These are phyloP conservation scores for Cyathus striatus DNA, from an alignment of 768 basidiomycete genomes.

Conservation along the genomic window DNA sequence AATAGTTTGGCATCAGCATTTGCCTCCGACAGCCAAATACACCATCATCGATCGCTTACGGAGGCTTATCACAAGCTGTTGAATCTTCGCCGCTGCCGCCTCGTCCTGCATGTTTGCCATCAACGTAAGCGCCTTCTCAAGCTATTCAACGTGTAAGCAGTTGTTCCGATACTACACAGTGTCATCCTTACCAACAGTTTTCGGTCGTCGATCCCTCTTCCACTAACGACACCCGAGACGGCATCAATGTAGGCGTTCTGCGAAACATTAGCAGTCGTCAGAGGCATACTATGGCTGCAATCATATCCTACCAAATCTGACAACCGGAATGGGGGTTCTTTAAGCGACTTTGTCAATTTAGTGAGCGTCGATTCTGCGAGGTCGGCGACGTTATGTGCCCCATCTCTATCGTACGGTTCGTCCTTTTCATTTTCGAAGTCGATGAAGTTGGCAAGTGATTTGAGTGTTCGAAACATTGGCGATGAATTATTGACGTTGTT, in stretches of 20 bases:
- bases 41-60: slow-evolving; percentile 34
- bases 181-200: neutral
- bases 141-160: slow-evolving; percentile 28
- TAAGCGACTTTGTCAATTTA: slow-evolving; percentile 22
- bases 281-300: slow-evolving; percentile 3
- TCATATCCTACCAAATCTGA: slow-evolving; percentile 17
- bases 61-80: slow-evolving; percentile 46
- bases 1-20: slow-evolving; percentile 6
- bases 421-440: neutral
- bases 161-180: neutral
- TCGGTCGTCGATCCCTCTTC: too few species aligned
- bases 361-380: slow-evolving; percentile 16
- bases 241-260: too few species aligned
- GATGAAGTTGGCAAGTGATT: neutral
- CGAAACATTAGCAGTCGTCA: too few species aligned
- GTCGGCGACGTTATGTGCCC: slow-evolving; percentile 17
- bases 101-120: slow-evolving; percentile 47
- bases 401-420: slow-evolving; percentile 27
- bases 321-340: slow-evolving; percentile 17
- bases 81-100: slow-evolving; percentile 29
- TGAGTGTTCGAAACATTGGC: neutral
- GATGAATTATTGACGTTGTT: neutral
- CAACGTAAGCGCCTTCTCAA: slow-evolving; percentile 54
- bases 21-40: slow-evolving; percentile 8
- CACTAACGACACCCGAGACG: too few species aligned